These are phyloP conservation scores for Coemansia sp. DNA, from an alignment of 192 early-diverging fungal species.

Conservation along the genomic window DNA sequence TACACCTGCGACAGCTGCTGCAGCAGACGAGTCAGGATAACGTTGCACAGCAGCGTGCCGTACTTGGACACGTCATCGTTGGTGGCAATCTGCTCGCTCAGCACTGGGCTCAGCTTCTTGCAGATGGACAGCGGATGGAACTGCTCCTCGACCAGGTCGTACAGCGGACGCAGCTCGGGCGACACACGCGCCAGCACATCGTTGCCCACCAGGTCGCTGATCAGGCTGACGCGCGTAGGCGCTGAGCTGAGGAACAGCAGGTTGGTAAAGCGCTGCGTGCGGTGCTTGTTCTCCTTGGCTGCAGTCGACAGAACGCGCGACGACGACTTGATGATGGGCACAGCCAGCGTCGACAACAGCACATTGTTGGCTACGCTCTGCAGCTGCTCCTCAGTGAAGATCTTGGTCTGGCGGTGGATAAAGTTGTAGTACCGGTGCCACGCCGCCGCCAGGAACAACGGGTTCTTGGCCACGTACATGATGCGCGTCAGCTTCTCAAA, in stretches of 20 bases:
- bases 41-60: constrained; percentile 90
- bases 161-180: constrained; percentile 87
- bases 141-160: constrained; percentile 95
- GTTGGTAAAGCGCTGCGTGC: constrained; percentile 75
- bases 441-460: constrained; percentile 96
- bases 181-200: constrained; percentile 81
- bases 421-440: constrained; percentile 89
- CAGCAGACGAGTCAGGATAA: constrained; percentile 94
- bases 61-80: constrained; percentile 83
- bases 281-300: constrained; percentile 77
- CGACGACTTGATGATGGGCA: constrained; percentile 91
- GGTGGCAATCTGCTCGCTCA: constrained; percentile 64
- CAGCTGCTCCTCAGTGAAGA: constrained; percentile 83
- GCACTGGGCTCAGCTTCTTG: constrained; percentile 91
- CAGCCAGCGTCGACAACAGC: constrained; percentile 89
- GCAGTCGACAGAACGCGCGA: constrained; percentile 70
- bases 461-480: constrained; percentile 96
- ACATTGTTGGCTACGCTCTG: constrained; percentile 88
- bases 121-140: constrained; percentile 99
- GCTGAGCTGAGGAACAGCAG: constrained; percentile 80
- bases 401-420: constrained; percentile 75
- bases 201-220: constrained; percentile 88
- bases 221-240: constrained; percentile 85
- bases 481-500: constrained; percentile 97
- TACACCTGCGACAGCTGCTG: constrained; percentile 99